Percentiles rank a stretch among this genome's conserved stretches.
These are phyloP conservation scores for Suhomyces panamericanus DNA, from an alignment of 1,139 yeast genomes.

Conservation along the genomic window DNA sequence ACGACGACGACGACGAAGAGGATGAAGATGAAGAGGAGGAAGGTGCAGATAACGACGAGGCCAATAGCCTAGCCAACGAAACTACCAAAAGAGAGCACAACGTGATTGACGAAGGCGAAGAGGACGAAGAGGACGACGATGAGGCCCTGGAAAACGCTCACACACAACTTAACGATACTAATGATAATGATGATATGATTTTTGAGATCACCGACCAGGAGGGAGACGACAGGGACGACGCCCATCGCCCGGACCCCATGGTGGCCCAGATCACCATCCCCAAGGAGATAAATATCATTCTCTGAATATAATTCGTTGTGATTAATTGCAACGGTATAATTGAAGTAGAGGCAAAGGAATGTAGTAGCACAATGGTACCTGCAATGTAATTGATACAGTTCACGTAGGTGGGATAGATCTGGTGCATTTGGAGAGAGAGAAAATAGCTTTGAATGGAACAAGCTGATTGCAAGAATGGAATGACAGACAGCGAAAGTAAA, in stretches of 20 bases:
- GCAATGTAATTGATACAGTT: no score
- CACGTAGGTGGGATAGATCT: no score
- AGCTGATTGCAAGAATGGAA: no score
- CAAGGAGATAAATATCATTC: slow-evolving; percentile 8
- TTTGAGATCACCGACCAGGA: slow-evolving; percentile 32
- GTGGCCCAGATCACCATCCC: slow-evolving; percentile 11
- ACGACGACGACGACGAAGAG: slow-evolving; percentile 36
- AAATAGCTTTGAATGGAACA: no score
- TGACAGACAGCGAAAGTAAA: no score
- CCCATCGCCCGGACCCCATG: background rate
- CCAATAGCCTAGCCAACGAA: slow-evolving; percentile 12
- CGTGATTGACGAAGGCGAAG: slow-evolving; percentile 13
- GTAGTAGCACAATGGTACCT: no score
- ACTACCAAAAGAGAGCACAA: slow-evolving; percentile 8
- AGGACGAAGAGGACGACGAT: slow-evolving; percentile 10
- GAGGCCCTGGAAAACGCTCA: background rate
- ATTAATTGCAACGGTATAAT: no score
- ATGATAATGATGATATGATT: slow-evolving; percentile 35
- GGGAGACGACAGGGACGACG: slow-evolving; percentile 5
- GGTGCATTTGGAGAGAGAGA: no score
- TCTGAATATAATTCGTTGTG: background rate
- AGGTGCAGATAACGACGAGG: background rate
- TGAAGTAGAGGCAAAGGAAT: no score
- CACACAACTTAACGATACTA: slow-evolving; percentile 11
- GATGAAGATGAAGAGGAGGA: slow-evolving; percentile 26